These are phyloP conservation scores for Saturnispora dispora DNA, from an alignment of 805 yeast genomes.

Conservation along the genomic window DNA sequence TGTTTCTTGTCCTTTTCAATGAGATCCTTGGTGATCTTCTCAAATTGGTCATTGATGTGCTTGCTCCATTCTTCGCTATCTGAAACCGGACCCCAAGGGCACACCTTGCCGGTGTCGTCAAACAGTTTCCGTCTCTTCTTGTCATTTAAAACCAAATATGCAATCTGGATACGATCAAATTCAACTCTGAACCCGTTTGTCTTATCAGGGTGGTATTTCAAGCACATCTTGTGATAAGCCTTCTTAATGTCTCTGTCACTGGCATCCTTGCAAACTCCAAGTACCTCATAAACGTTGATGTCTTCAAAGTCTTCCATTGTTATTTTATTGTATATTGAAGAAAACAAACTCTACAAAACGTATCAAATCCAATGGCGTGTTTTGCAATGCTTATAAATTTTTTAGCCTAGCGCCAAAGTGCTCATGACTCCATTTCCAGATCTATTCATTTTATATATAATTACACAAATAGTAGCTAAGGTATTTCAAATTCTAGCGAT, in stretches of 20 bases:
- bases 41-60: constrained; percentile 36
- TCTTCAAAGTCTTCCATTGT: constrained; percentile 3
- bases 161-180: constrained; percentile 67
- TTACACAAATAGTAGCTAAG: not conserved
- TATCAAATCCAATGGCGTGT: not conserved
- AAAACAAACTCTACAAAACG: not conserved
- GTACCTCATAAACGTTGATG: constrained; percentile 46
- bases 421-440: not conserved
- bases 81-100: constrained; percentile 18
- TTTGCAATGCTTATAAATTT: not conserved
- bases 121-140: constrained; percentile 43
- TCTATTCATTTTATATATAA: not conserved
- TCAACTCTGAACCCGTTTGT: constrained; percentile 26
- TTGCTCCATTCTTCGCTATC: constrained; percentile 49
- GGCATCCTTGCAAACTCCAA: constrained; percentile 34
- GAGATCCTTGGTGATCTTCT: constrained; percentile 50
- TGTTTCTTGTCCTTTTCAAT: constrained; percentile 58
- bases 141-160: constrained; percentile 63
- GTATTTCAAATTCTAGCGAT: constrained; percentile 35
- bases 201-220: constrained; percentile 68
- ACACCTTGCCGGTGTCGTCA: constrained; percentile 65
- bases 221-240: constrained; percentile 56
- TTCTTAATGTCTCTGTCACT: constrained; percentile 51
- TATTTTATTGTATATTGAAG: not conserved
- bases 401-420: not conserved